phyloP scores from a whole-genome alignment of 805 yeast genomes.

The Isabelozyma pseudorhagii region DNA sequence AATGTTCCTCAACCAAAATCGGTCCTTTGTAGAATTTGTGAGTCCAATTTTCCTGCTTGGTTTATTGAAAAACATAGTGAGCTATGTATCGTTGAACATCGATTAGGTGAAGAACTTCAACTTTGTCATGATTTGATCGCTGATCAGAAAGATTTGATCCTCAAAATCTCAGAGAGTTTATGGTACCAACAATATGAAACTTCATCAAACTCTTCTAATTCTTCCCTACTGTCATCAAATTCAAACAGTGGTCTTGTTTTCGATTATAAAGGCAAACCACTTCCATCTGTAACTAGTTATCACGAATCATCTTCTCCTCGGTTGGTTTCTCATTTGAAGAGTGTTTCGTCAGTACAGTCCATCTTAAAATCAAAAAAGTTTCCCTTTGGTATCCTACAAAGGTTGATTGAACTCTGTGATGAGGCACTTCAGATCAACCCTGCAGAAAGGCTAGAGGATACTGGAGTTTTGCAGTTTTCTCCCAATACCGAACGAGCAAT shows the following conservation, averaged over 20 bases:
- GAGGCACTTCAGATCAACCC: constrained; percentile 72
- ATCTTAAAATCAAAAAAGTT: constrained; percentile 47
- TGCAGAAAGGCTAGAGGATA: constrained; percentile 33
- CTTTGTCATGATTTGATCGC: constrained; percentile 67
- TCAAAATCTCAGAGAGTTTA: constrained; percentile 40
- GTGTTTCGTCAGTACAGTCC: constrained; percentile 20
- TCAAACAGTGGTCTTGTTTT: constrained; percentile 15
- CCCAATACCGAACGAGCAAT: constrained; percentile 63
- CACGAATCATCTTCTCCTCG: constrained; percentile 12
- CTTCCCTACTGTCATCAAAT: constrained; percentile 9
- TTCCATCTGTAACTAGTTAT: constrained; percentile 27
- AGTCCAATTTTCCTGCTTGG: constrained; percentile 89
- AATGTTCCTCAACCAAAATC: constrained; percentile 76
- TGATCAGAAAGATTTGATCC: constrained; percentile 62
- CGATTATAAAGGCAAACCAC: constrained; percentile 59
- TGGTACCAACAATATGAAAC: constrained; percentile 11
- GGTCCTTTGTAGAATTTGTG: constrained; percentile 90
- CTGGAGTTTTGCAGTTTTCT: constrained; percentile 39
- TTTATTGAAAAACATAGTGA: constrained; percentile 92
- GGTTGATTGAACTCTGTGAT: constrained; percentile 64
- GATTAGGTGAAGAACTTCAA: constrained; percentile 74
- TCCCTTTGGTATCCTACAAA: constrained; percentile 59
- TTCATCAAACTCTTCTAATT: constrained; percentile 11
- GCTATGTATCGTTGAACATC: constrained; percentile 80
- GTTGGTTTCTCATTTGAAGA: constrained; percentile 7